Evolutionary conservation across 768 basidiomycete species (phyloP), one percentile per base, ranked within the genome.

Genomic region (Candolleomyces eurysporus): DNA sequence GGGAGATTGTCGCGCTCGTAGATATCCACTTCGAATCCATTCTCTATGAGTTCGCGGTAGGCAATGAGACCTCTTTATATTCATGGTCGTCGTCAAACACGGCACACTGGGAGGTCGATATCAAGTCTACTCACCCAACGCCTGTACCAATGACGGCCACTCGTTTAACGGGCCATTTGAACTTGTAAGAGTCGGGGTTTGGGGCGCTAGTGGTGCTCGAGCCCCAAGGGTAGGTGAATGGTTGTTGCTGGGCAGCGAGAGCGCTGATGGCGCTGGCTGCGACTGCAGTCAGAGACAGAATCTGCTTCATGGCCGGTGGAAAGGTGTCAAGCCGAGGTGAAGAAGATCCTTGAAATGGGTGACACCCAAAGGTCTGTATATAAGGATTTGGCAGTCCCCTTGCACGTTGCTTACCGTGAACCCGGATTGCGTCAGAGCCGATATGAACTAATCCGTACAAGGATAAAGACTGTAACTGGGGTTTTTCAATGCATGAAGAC

Each of bases 71-170:
- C 75, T n/a, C 78, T 79, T 8, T 4, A 26, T 26, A 4, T 26
- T 26, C 26, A 26, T 26, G 4, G 26, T 26, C 26, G 26, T 26
- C 26, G 26, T 26, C 26, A 26, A 26, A 26, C 26, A 39, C 9
- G 31, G 19, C n/a, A 56, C 16, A 43, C n/a, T 26, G 52, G 14
- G 5, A 19, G 30, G 19, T n/a, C n/a, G 19, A 51, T 51, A 2
- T 5, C 7, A 17, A n/a, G 32, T 26, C 14, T 11, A 67, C 73
- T n/a, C 49, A 78, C 77, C 77, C 73, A 17, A 74, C 73, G 46
- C 78, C 78, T 17, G 77, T 75, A 2, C 77, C 77, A 21, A 79
- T 75, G 61, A 79, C 72, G 13, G 76, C 77, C 17, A 78, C 75
- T 48, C 66, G 73, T 8, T 68, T 68, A 36, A 79, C 74, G 6